Base-by-base conservation (phyloP, 73 alveolate genomes). In the Stentor roeselii region DNA sequence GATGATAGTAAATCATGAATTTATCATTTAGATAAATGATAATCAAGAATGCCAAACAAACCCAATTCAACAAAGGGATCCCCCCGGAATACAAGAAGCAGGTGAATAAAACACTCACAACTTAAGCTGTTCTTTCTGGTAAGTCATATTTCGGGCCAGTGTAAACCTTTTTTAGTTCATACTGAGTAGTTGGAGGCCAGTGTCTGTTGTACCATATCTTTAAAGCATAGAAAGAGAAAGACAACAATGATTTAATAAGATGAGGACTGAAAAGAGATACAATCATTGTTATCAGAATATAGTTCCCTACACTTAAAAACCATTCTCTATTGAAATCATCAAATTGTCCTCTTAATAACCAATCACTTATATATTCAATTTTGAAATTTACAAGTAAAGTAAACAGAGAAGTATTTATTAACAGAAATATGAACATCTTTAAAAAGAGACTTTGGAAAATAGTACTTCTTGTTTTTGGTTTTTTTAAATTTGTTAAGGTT, bases 341-440 rank as follows among this genome's bases (percentile, higher is more conserved):
- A 67, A 30, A 67, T 2, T 67, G 37, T n/a, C 80, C 80, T 67
- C 34, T 27, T 27, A 67, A 36, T 2, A 67, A 14, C 37, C 41
- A 58, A 58, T 58, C 74, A 21, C 27, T 31, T 21, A 21, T 40
- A 67, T 30, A 1, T 36, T 36, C 30, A 76, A 6, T 6, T 32
- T 27, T 60, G 21, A 36, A 32, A 2, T 21, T 14, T 30, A 41
- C 86, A 21, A 50, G 32, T 30, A 30, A n/a, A 15, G 86, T 21
- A 0, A 21, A 39, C 4, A 76, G 75, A 0, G 15, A 11, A 15
- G 94, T 84, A 87, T 91, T 91, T 39, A 88, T 67, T 80, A 91
- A 61, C 82, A 87, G 59, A 41, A 86, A 84, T 30, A 84, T 37
- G 82, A 84, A 88, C 88, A 91, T 91, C 76, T 88, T 88, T n/a